Evolutionary conservation across 257 asterid genomes (phyloP).

Genomic region (Przewalskia tangutica): DNA sequence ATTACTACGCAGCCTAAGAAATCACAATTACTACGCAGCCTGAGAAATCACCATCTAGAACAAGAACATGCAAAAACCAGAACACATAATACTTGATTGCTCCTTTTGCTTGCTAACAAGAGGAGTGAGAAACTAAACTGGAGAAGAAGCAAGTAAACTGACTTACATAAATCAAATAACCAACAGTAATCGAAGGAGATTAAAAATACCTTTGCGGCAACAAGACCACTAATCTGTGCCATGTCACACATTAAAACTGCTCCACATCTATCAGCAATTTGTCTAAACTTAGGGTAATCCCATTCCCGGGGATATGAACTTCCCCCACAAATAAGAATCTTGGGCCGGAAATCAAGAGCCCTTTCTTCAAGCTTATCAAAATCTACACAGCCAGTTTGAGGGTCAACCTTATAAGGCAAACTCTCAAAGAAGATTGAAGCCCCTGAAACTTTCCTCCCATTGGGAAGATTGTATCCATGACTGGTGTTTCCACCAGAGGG

Average conservation of each 20-base stretch:
- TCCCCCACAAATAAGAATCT: slow-evolving; percentile 81
- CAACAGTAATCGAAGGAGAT: no score
- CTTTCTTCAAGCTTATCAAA: slow-evolving; percentile 76
- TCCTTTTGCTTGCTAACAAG: neutral
- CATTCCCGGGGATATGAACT: slow-evolving; percentile 81
- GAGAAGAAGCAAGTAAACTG: neutral
- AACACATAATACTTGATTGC: no score
- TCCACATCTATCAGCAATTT: slow-evolving; percentile 76
- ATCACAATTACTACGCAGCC: no score
- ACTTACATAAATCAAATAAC: neutral
- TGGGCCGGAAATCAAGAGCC: slow-evolving; percentile 78
- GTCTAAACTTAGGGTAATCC: slow-evolving; percentile 67
- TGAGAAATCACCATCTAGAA: no score
- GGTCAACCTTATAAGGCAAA: slow-evolving; percentile 64
- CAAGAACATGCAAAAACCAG: neutral
- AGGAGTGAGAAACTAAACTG: neutral
- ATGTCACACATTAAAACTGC: slow-evolving; percentile 74
- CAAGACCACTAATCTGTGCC: slow-evolving; percentile 85
- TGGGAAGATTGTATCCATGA: slow-evolving; percentile 82
- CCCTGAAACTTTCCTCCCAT: slow-evolving; percentile 89
- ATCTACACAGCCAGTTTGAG: slow-evolving; percentile 65
- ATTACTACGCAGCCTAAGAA: no score
- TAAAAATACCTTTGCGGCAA: slow-evolving; percentile 66
- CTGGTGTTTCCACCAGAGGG: slow-evolving; percentile 93
- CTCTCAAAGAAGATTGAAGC: slow-evolving; percentile 78